Evolutionary conservation across 108 stramenopile species (phyloP), one percentile per base, ranked within the genome.

Genomic region (Nitzschia sp.): DNA sequence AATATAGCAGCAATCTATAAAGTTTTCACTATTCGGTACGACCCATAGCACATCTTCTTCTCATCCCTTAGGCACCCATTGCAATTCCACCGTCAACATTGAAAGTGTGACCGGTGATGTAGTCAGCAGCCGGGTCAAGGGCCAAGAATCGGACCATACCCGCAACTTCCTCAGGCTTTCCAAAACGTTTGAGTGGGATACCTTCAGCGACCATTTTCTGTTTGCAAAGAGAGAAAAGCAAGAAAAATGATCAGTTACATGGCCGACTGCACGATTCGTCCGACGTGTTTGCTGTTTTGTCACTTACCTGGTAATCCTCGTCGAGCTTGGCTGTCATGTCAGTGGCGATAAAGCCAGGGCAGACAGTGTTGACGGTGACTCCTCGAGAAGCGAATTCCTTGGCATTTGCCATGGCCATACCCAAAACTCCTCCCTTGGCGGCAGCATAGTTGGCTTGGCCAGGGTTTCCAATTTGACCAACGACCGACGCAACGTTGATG

Each of bases 51-150:
- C 38, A 42, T 42, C 13, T 42, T 13, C 38, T 9, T 9, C 38
- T 13, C 38, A 42, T 9, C 5, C 21, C 23, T 85, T 87, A 93
- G 35, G 74, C 74, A 46, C 98, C 98, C 68, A 97, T 97, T 21
- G 97, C 95, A 69, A 98, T 94, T 19, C 98, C 98, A 46, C 98
- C 98, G 76, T 98, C 98, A 18, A 98, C 95, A 76, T 96, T 96
- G 80, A 97, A 95, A 60, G 77, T 83, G 67, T 98, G 97, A 54
- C 96, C 93, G 51, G 93, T 94, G 64, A 94, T 94, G 89, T 95
- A 95, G 32, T 83, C 89, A 19, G 81, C 85, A 36, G 96, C 91
- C 45, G 93, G 92, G 68, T 97, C 95, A 53, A 98, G 68, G 30
- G 95, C 91, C 59, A 97, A 81, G 85, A 94, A 95, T 54, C 87